Conservation (phyloP, 202 grass and related monocot species). For the Schoenoplectus triqueter region DNA sequence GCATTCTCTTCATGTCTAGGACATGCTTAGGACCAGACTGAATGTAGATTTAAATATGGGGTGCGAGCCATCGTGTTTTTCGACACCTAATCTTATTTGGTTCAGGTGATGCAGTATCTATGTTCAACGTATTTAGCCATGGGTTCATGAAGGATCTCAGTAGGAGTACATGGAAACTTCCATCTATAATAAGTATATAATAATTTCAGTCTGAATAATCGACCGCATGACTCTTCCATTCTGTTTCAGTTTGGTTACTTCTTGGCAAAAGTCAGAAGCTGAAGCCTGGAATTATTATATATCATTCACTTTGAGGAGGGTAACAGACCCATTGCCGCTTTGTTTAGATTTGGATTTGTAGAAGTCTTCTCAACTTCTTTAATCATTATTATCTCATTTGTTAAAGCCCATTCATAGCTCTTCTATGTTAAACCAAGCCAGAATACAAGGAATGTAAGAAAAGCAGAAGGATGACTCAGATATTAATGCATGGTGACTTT, state of each 20-base stretch:
- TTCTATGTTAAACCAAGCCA: conserved; percentile 12
- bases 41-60: neutral
- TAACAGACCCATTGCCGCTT: neutral
- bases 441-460: neutral
- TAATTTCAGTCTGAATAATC: conserved; percentile 12
- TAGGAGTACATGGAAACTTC: neutral
- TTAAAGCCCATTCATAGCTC: conserved; percentile 17
- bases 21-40: neutral
- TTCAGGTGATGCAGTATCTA: neutral
- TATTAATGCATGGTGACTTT: conserved; percentile 19
- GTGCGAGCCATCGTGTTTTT: neutral
- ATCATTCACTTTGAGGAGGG: neutral
- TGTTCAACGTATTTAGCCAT: neutral
- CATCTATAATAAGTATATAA: neutral
- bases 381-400: conserved; percentile 15
- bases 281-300: conserved; percentile 7
- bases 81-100: too few relatives aligned
- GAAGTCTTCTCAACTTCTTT: neutral
- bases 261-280: conserved; percentile 16
- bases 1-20: neutral
- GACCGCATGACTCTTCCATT: neutral
- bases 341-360: neutral
- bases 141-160: too few relatives aligned
- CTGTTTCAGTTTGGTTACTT: neutral
- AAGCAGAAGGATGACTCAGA: neutral